Percentiles rank a stretch among this genome's conserved stretches.
Evolutionary conservation across 768 basidiomycete species (phyloP).

Genomic region (Boletus reticuloceps): DNA sequence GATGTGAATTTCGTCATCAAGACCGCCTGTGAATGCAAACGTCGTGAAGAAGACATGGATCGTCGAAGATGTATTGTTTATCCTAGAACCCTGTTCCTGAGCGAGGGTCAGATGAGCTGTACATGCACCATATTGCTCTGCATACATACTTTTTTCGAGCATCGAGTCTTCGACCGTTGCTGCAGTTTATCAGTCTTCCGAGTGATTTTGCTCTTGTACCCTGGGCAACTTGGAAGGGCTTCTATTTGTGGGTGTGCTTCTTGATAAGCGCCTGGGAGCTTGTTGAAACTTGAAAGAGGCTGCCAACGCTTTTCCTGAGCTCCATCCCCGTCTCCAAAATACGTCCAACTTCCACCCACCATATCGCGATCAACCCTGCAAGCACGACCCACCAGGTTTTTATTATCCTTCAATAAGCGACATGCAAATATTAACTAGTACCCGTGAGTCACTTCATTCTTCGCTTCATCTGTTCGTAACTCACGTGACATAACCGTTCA

Average conservation of each 20-base stretch:
- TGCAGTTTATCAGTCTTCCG: neutral
- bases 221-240: neutral
- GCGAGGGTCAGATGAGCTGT: conserved; percentile 1
- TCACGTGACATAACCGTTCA: neutral
- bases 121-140: neutral
- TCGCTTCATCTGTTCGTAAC: neutral
- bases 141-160: neutral
- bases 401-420: no score
- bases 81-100: conserved; percentile 11
- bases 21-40: conserved; percentile 23
- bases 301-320: neutral
- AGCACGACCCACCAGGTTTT: no score
- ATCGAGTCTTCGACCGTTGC: no score
- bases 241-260: conserved; percentile 8
- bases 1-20: conserved; percentile 4
- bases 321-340: neutral
- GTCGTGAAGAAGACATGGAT: neutral
- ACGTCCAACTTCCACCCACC: neutral
- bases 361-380: neutral
- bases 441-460: neutral
- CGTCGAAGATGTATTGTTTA: conserved; percentile 15
- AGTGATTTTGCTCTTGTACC: no score
- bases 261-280: neutral
- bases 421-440: no score
- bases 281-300: neutral